These are phyloP conservation scores for Wilcoxina mikolae DNA, from an alignment of 495 filamentous ascomycete species.

Conservation along the genomic window DNA sequence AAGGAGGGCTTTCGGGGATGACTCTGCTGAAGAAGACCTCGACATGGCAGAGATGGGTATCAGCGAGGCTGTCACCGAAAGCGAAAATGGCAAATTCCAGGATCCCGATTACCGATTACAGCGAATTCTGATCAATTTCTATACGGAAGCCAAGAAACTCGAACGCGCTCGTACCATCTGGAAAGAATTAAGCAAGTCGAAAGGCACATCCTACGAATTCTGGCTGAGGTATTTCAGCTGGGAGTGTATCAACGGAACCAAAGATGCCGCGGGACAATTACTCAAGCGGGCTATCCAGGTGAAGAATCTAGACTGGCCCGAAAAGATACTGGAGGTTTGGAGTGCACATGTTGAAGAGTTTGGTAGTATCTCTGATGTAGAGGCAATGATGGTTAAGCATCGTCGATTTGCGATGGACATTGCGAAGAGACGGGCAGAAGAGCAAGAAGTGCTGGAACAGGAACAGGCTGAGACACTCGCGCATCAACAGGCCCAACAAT, in stretches of 20 bases:
- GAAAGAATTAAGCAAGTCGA: constrained; percentile 50
- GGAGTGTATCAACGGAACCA: constrained; percentile 44
- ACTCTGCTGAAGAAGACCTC: constrained; percentile 71
- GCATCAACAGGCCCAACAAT: background rate
- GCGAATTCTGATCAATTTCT: constrained; percentile 80
- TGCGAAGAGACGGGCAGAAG: constrained; percentile 15
- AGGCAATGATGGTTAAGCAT: constrained; percentile 20
- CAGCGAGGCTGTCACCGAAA: constrained; percentile 22
- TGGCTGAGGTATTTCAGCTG: constrained; percentile 84
- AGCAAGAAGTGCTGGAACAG: constrained; percentile 5
- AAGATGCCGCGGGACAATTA: constrained; percentile 34
- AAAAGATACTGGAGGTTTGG: constrained; percentile 71
- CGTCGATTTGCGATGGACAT: constrained; percentile 17
- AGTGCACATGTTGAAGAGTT: constrained; percentile 52
- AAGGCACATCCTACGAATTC: constrained; percentile 70
- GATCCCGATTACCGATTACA: constrained; percentile 80
- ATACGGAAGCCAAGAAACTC: constrained; percentile 30
- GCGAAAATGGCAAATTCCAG: constrained; percentile 26
- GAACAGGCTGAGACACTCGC: constrained; percentile 16
- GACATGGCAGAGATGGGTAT: constrained; percentile 87
- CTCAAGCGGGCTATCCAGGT: constrained; percentile 52
- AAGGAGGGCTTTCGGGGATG: constrained; percentile 59
- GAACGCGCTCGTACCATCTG: constrained; percentile 56
- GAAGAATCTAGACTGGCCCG: constrained; percentile 70
- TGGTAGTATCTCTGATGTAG: constrained; percentile 30